phyloP scores from a whole-genome alignment of 2,329 filamentous ascomycete species.

The Trichophyton mentagrophytes region DNA sequence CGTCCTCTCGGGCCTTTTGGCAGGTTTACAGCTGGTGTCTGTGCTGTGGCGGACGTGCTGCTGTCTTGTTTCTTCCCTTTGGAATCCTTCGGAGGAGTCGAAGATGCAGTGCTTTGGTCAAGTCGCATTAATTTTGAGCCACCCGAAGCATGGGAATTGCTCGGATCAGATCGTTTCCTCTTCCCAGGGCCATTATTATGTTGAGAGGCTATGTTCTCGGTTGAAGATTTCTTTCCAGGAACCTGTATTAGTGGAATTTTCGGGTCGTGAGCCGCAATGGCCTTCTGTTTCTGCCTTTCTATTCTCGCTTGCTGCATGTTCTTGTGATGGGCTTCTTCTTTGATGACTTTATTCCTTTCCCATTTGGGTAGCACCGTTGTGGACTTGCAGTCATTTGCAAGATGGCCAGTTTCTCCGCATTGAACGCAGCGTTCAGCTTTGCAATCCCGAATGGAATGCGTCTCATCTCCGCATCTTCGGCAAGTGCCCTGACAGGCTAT shows the following conservation, averaged over 20 bases:
- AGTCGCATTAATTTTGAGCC: conserved; percentile 18
- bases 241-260: conserved; percentile 31
- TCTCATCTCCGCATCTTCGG: conserved; percentile 29
- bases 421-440: conserved; percentile 30
- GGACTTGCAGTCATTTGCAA: conserved; percentile 23
- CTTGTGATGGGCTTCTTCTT: conserved; percentile 27
- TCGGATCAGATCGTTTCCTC: conserved; percentile 23
- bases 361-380: conserved; percentile 24
- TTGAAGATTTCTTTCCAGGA: conserved; percentile 15
- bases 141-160: conserved; percentile 16
- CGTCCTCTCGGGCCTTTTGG: conserved; percentile 14
- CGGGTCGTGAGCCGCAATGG: conserved; percentile 34
- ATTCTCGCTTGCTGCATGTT: conserved; percentile 23
- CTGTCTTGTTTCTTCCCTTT: conserved; percentile 11
- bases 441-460: conserved; percentile 29
- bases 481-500: conserved; percentile 29
- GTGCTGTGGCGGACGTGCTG: not conserved
- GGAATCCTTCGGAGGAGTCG: conserved; percentile 15
- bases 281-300: conserved; percentile 29
- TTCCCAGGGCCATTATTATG: conserved; percentile 14
- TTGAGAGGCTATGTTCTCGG: conserved; percentile 10
- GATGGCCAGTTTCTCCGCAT: conserved; percentile 36
- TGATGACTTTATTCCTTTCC: conserved; percentile 25
- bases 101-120: conserved; percentile 12
- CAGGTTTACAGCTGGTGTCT: conserved; percentile 15